These are phyloP conservation scores for Chlorella sorokiniana DNA, from an alignment of 139 green algal genomes.

Conservation along the genomic window DNA sequence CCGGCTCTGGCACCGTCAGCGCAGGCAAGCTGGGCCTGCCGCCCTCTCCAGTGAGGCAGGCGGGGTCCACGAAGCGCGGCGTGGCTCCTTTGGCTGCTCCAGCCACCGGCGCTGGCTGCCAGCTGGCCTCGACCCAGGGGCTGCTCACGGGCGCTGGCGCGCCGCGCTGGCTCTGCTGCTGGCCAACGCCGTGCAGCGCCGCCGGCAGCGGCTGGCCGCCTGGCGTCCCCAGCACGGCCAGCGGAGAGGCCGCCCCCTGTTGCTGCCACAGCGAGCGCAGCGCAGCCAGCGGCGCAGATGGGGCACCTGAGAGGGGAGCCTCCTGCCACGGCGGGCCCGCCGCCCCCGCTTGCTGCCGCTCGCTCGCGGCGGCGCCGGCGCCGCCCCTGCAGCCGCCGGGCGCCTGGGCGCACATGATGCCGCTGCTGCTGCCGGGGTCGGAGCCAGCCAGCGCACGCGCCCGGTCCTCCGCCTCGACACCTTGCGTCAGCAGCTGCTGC, in stretches of 20 bases:
- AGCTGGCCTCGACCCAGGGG: slow-evolving; percentile 6
- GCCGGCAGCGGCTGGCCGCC: background rate
- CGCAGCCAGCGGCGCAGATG: background rate
- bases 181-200: background rate
- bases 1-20: background rate
- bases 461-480: background rate
- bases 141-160: background rate
- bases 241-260: slow-evolving; percentile 2
- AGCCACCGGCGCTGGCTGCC: slow-evolving; percentile 17
- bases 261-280: slow-evolving; percentile 24
- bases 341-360: background rate
- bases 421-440: slow-evolving; percentile 17
- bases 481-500: background rate
- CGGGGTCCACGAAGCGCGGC: slow-evolving; percentile 16
- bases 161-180: background rate
- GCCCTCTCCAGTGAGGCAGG: background rate
- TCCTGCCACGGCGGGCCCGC: background rate
- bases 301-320: background rate
- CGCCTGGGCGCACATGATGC: slow-evolving; percentile 23
- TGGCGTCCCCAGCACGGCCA: slow-evolving; percentile 9
- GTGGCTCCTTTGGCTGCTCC: slow-evolving; percentile 19
- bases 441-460: background rate
- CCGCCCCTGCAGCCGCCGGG: background rate
- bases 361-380: too few species aligned
- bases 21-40: background rate